Evolutionary conservation across 108 stramenopile species (phyloP).

Genomic region (Mediolabrus comicus): DNA sequence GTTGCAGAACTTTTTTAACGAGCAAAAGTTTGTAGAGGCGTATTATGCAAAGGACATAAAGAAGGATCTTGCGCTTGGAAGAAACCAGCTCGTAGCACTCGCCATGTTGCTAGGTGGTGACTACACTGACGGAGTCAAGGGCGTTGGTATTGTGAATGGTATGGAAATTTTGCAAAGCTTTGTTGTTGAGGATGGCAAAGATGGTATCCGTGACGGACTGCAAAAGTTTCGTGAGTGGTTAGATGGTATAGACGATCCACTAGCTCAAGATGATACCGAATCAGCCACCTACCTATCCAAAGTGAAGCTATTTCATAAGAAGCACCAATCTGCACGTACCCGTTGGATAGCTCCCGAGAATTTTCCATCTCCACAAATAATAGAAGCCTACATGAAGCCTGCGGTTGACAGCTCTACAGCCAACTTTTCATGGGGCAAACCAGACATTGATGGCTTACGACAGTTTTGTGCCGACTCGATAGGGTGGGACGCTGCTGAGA

Average conservation of each 20-base stretch:
- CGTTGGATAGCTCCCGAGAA: conserved; percentile 81
- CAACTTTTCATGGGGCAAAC: conserved; percentile 85
- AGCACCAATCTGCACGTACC: conserved; percentile 77
- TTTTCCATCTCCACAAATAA: conserved; percentile 77
- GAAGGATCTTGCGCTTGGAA: conserved; percentile 82
- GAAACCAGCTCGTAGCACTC: conserved; percentile 81
- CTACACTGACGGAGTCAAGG: conserved; percentile 97
- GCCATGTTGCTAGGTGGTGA: conserved; percentile 98
- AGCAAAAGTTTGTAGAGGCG: conserved; percentile 93
- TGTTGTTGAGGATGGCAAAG: conserved; percentile 50
- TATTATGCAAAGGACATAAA: conserved; percentile 85
- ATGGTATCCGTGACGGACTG: conserved; percentile 60
- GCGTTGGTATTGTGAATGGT: conserved; percentile 98
- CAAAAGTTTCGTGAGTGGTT: conserved; percentile 83
- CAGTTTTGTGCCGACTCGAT: conserved; percentile 68
- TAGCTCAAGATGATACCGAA: conserved; percentile 5
- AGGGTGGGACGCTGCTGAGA: conserved; percentile 84
- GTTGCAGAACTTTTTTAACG: conserved; percentile 94
- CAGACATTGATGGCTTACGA: conserved; percentile 71
- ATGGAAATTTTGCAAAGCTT: conserved; percentile 95
- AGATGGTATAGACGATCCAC: conserved; percentile 73
- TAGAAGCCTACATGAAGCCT: conserved; percentile 83
- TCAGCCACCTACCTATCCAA: conserved; percentile 7
- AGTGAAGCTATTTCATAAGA: conserved; percentile 57
- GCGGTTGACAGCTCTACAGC: conserved; percentile 72